These are phyloP conservation scores for Fusarium annulatum DNA, from an alignment of 2,329 filamentous ascomycete species.

Conservation along the genomic window DNA sequence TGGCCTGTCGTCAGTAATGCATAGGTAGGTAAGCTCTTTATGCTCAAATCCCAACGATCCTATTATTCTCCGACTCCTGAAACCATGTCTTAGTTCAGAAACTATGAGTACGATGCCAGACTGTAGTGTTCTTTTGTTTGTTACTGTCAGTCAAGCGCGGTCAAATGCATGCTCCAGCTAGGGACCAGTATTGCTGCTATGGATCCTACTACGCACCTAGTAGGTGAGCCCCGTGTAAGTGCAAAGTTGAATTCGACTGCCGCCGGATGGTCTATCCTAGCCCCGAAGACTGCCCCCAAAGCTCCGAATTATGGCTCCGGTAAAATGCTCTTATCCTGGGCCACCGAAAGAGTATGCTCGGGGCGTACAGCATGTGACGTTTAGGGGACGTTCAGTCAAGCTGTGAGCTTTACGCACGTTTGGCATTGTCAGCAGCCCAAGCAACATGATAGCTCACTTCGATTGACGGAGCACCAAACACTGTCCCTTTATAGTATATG, in stretches of 20 bases:
- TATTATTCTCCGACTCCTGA: slow-evolving; percentile 29
- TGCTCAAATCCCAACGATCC: slow-evolving; percentile 19
- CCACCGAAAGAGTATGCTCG: background rate
- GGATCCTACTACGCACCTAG: background rate
- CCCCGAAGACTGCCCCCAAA: background rate
- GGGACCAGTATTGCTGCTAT: background rate
- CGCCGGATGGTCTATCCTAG: background rate
- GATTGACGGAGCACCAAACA: slow-evolving; percentile 4
- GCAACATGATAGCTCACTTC: slow-evolving; percentile 8
- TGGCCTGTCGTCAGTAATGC: slow-evolving; percentile 27
- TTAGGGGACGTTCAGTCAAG: background rate
- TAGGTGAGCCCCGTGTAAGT: background rate
- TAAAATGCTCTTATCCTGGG: background rate
- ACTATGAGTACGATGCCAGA: background rate
- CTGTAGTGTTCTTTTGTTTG: background rate
- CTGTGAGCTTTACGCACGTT: background rate
- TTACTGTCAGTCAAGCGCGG: background rate
- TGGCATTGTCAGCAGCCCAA: background rate
- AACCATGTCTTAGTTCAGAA: slow-evolving; percentile 27
- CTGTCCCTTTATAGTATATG: slow-evolving; percentile 12
- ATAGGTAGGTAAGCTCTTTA: slow-evolving; percentile 18
- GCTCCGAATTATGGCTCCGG: background rate
- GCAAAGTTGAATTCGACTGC: slow-evolving; percentile 1
- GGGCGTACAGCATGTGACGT: background rate
- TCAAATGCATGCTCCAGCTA: background rate